Evolutionary conservation across 768 basidiomycete genomes (phyloP).

Genomic region (Rhodotorula paludigena): DNA sequence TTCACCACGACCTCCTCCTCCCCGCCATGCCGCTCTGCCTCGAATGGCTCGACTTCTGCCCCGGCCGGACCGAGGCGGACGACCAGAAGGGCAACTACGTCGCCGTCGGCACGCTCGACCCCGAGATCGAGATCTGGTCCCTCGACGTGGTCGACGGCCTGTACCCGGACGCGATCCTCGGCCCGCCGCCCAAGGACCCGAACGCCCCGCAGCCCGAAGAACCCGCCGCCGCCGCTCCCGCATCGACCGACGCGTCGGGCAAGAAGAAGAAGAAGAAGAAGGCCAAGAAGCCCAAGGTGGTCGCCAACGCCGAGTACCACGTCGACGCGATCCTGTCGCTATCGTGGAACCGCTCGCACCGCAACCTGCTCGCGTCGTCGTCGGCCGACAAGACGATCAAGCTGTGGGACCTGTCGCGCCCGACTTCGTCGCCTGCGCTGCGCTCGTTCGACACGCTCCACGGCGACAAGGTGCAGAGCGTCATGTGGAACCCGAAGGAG

Average conservation of each 20-base stretch:
- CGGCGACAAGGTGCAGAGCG: slow-evolving; percentile 90
- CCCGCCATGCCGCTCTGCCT: slow-evolving; percentile 96
- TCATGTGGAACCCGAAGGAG: slow-evolving; percentile 87
- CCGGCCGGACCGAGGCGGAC: slow-evolving; percentile 45
- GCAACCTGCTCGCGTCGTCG: slow-evolving; percentile 85
- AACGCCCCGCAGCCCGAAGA: slow-evolving; percentile 44
- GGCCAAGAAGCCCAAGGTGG: slow-evolving; percentile 60
- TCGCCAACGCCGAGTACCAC: slow-evolving; percentile 62
- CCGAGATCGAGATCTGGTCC: slow-evolving; percentile 98
- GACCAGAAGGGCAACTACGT: slow-evolving; percentile 61
- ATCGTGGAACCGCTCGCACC: slow-evolving; percentile 83
- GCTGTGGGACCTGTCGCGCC: slow-evolving; percentile 84
- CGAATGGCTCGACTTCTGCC: slow-evolving; percentile 97
- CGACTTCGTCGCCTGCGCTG: slow-evolving; percentile 60
- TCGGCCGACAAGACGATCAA: slow-evolving; percentile 95
- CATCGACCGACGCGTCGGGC: slow-evolving; percentile 5
- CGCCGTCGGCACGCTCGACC: slow-evolving; percentile 93
- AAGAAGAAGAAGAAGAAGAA: slow-evolving; percentile 93
- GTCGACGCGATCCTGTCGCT: slow-evolving; percentile 90
- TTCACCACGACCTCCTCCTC: slow-evolving; percentile 95
- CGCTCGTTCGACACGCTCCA: slow-evolving; percentile 63
- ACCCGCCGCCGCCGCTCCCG: slow-evolving; percentile 33
- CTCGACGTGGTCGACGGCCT: slow-evolving; percentile 87
- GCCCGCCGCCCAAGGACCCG: slow-evolving; percentile 59
- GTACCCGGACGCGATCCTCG: slow-evolving; percentile 87